These are phyloP conservation scores for Grosmannia clavigera DNA, from an alignment of 2,329 filamentous ascomycete genomes.

Conservation along the genomic window DNA sequence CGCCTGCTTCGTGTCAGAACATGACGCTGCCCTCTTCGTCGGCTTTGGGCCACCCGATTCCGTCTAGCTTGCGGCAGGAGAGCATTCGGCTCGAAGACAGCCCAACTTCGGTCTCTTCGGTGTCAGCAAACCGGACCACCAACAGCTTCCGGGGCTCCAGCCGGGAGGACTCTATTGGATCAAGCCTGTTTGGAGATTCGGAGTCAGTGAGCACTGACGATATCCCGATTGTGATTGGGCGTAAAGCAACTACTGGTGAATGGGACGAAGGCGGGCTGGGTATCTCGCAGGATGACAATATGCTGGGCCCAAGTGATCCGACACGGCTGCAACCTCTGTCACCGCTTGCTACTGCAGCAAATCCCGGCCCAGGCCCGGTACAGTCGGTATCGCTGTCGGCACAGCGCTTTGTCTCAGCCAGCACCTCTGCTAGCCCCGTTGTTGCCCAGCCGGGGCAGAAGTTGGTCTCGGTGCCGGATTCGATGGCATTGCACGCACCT, in stretches of 20 bases:
- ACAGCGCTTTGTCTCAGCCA: background rate
- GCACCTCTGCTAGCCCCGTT: background rate
- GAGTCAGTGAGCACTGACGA: slow-evolving; percentile 72
- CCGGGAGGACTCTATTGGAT: slow-evolving; percentile 78
- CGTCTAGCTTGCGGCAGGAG: slow-evolving; percentile 53
- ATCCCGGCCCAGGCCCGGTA: background rate
- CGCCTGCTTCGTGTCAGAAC: slow-evolving; percentile 43
- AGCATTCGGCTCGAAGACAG: slow-evolving; percentile 61
- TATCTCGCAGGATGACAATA: slow-evolving; percentile 52
- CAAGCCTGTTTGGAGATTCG: slow-evolving; percentile 75
- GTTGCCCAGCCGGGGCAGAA: slow-evolving; percentile 27
- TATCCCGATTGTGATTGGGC: slow-evolving; percentile 58
- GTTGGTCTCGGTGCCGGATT: slow-evolving; percentile 44
- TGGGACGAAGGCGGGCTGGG: slow-evolving; percentile 72
- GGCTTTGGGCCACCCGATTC: slow-evolving; percentile 44
- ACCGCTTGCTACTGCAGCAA: background rate
- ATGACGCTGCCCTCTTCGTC: slow-evolving; percentile 27
- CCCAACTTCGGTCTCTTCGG: slow-evolving; percentile 66
- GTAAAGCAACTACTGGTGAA: slow-evolving; percentile 56
- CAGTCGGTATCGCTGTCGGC: background rate
- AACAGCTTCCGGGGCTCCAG: slow-evolving; percentile 70
- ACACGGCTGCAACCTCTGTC: slow-evolving; percentile 1
- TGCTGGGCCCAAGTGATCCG: slow-evolving; percentile 20
- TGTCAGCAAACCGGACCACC: slow-evolving; percentile 55
- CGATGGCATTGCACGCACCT: slow-evolving; percentile 37